These are phyloP conservation scores for Gyrodon lividus DNA, from an alignment of 768 basidiomycete genomes.

Conservation along the genomic window DNA sequence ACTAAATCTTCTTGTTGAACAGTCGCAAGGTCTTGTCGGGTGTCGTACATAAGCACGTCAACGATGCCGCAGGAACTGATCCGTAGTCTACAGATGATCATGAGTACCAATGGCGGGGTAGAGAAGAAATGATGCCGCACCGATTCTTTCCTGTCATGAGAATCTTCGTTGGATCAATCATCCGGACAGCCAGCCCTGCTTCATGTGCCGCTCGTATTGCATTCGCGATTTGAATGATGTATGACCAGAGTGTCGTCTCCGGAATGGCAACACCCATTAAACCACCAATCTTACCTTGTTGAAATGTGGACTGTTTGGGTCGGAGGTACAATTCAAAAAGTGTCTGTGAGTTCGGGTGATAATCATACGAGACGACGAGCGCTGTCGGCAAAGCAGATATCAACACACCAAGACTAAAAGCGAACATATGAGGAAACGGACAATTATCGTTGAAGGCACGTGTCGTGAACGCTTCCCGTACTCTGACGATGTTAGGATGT, in stretches of 20 bases:
- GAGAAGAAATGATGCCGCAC: slow-evolving; percentile 33
- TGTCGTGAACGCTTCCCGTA: slow-evolving; percentile 95
- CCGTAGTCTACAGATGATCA: slow-evolving; percentile 54
- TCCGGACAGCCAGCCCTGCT: slow-evolving; percentile 73
- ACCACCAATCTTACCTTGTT: slow-evolving; percentile 38
- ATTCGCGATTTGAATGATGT: slow-evolving; percentile 84
- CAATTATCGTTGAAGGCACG: slow-evolving; percentile 90
- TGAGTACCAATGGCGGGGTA: neutral
- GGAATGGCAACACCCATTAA: slow-evolving; percentile 41
- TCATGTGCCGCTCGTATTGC: slow-evolving; percentile 88
- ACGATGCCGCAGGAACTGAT: slow-evolving; percentile 84
- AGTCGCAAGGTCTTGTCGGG: slow-evolving; percentile 53
- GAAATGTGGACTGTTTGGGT: slow-evolving; percentile 41
- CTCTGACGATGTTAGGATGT: slow-evolving; percentile 81
- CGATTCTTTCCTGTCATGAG: slow-evolving; percentile 88
- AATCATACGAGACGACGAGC: slow-evolving; percentile 88
- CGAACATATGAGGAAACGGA: slow-evolving; percentile 36
- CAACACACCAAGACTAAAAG: slow-evolving; percentile 5
- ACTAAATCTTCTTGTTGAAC: slow-evolving; percentile 88
- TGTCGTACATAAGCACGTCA: slow-evolving; percentile 80
- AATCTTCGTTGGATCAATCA: slow-evolving; percentile 85
- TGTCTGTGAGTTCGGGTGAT: slow-evolving; percentile 80
- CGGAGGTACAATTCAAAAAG: slow-evolving; percentile 78
- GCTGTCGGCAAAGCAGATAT: slow-evolving; percentile 45
- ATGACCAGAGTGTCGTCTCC: slow-evolving; percentile 89